phyloP scores from a whole-genome alignment of 2,329 filamentous ascomycete species.

The Sporothrix pseudoabietina region DNA sequence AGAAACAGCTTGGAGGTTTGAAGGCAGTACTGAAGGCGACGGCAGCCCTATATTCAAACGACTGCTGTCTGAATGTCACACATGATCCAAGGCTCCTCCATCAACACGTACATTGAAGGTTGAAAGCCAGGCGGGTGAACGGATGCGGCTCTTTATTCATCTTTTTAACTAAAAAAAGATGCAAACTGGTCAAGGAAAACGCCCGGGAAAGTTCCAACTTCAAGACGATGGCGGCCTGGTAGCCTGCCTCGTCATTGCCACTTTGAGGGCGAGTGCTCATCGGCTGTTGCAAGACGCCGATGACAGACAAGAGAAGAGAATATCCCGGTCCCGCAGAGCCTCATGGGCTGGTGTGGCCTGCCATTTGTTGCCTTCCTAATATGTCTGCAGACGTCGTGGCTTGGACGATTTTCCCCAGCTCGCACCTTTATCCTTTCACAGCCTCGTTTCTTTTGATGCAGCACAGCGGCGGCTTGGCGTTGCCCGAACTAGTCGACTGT shows the following conservation, averaged over 20 bases:
- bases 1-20: neutral
- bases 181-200: neutral
- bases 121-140: neutral
- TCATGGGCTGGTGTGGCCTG: neutral
- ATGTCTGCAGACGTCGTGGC: neutral
- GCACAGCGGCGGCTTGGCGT: neutral
- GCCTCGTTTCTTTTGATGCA: slow-evolving; percentile 5
- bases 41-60: neutral
- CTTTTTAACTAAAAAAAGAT: too few species aligned
- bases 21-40: neutral
- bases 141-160: slow-evolving; percentile 14
- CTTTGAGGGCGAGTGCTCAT: neutral
- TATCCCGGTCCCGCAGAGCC: neutral
- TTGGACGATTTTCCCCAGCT: neutral
- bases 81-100: neutral
- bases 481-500: neutral
- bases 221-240: neutral
- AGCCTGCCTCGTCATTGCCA: neutral
- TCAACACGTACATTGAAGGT: neutral
- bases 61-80: neutral
- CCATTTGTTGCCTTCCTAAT: slow-evolving; percentile 4
- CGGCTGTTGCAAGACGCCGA: neutral
- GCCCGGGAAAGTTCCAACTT: too few species aligned
- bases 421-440: neutral
- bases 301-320: neutral